Conservation (phyloP, 176 grass and related monocot species). For the Bolboschoenus planiculmis region DNA sequence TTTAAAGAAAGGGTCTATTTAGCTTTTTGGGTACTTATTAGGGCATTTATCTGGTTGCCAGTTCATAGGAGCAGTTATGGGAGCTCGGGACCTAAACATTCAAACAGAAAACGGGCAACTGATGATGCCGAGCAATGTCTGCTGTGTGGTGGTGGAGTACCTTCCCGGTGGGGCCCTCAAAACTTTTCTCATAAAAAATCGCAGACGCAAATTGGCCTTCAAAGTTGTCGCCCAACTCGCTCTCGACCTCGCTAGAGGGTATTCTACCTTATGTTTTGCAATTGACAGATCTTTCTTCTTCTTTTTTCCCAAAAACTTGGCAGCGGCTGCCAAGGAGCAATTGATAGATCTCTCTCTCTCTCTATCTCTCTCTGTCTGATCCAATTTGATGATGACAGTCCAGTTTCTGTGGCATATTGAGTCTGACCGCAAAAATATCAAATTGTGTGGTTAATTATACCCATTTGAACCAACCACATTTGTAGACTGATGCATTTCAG, state of each 20-base stretch:
- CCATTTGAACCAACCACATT: neutral
- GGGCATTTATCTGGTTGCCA: constrained; percentile 28
- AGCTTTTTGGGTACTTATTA: neutral
- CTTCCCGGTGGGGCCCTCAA: constrained; percentile 93
- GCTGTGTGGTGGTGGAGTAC: constrained; percentile 90
- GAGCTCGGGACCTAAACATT: constrained; percentile 84
- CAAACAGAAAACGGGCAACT: constrained; percentile 88
- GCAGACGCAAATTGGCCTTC: constrained; percentile 92
- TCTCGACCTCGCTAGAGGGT: constrained; percentile 95
- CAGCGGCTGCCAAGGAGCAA: too few species aligned
- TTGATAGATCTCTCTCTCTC: neutral
- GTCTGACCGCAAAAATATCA: neutral
- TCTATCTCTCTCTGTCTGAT: neutral
- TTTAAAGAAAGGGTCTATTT: neutral
- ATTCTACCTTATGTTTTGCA: constrained; percentile 23
- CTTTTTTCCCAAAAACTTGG: too few species aligned
- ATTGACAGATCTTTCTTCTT: neutral
- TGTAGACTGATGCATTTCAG: neutral
- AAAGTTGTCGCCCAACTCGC: constrained; percentile 86
- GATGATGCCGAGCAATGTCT: constrained; percentile 85
- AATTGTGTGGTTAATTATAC: neutral
- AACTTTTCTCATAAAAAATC: constrained; percentile 97
- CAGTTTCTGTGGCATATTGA: neutral
- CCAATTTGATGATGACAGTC: neutral
- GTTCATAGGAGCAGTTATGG: constrained; percentile 97